A percentile compares a stretch with the other conserved stretches of the same genome.
phyloP scores from a whole-genome alignment of 257 asterid species.

The Scutellaria galericulata region DNA sequence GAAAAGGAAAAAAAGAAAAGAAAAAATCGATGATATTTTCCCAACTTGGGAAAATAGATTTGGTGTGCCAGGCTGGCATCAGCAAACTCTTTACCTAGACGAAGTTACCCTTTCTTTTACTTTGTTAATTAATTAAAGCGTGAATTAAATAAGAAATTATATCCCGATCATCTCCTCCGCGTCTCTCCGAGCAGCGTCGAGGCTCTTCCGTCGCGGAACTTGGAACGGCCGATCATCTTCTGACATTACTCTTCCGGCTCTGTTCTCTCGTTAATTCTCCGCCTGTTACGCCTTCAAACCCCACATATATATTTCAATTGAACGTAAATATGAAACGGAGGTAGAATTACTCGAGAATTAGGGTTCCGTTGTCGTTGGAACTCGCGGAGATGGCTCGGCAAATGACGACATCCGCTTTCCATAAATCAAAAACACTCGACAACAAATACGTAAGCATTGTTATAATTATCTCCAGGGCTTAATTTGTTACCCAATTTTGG shows the following conservation, averaged over 20 bases:
- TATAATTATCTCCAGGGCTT: conserved; percentile 14
- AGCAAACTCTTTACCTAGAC: conserved; percentile 25
- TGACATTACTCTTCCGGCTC: neutral
- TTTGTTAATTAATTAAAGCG: conserved; percentile 6
- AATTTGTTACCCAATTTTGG: neutral
- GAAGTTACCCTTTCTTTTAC: conserved; percentile 12
- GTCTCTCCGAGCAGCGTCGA: conserved; percentile 36
- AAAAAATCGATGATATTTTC: neutral
- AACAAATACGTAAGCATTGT: conserved; percentile 52
- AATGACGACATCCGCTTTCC: conserved; percentile 52
- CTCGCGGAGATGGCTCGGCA: conserved; percentile 52
- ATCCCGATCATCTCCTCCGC: conserved; percentile 38
- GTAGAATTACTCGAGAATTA: conserved; percentile 30
- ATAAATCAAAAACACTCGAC: conserved; percentile 58
- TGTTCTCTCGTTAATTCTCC: neutral
- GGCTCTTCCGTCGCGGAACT: conserved; percentile 39
- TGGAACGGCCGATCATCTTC: conserved; percentile 22
- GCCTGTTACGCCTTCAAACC: neutral
- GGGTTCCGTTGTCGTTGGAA: conserved; percentile 32
- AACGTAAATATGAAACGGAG: conserved; percentile 26
- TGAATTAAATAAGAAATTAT: conserved; percentile 17
- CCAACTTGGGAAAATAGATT: neutral
- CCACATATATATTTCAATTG: neutral
- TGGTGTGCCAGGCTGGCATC: conserved; percentile 39
- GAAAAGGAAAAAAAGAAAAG: neutral